Base-by-base conservation (phyloP, 2,329 filamentous ascomycete species). In the Amphichorda felina region DNA sequence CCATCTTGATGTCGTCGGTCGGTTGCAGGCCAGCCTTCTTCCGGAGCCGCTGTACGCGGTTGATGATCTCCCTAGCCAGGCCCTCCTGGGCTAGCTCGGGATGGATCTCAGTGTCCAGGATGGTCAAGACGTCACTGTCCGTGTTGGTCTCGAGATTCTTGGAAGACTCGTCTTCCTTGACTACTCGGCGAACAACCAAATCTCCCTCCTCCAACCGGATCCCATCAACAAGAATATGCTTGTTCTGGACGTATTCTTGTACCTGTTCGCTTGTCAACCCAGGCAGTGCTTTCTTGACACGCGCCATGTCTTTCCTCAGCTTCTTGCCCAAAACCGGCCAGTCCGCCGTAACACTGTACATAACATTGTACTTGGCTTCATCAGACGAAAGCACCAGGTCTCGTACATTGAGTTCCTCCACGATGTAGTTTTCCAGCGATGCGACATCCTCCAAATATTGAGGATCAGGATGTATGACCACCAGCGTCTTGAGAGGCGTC, bases 261-360 rank as follows among this genome's bases (percentile, higher is more conserved):
- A 94, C 86, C 45, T 94, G 74, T 9, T 84, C 76, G 45, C 79
- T 88, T 15, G 72, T 82, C 33, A 98, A 66, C 27, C 63, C 68
- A 5, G 88, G 88, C 31, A 98, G 64, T 2, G 84, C 87, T 62
- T 89, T 93, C 68, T 93, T 93, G 46, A 96, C 87, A 54, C 82
- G 85, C 44, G 79, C 76, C 44, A 87, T 84, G 50, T 95, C 88
- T 61, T 94, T 95, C 70, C 94, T 94, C 47, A 96, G 72, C 65
- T 96, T 96, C 73, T 94, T 94, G 44, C 91, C 91, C 13, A 98
- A 70, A 2, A 84, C 82, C 11, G 91, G 87, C 82, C 91, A 95
- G 58, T 98, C 91, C 7, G 87, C 88, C 27, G 74, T 76, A 13
- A 89, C 85, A 41, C 82, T 86, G 62, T 95, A 94, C 53, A 91